Base-by-base conservation (phyloP, 805 yeast species). In the Saturnispora hagleri region DNA sequence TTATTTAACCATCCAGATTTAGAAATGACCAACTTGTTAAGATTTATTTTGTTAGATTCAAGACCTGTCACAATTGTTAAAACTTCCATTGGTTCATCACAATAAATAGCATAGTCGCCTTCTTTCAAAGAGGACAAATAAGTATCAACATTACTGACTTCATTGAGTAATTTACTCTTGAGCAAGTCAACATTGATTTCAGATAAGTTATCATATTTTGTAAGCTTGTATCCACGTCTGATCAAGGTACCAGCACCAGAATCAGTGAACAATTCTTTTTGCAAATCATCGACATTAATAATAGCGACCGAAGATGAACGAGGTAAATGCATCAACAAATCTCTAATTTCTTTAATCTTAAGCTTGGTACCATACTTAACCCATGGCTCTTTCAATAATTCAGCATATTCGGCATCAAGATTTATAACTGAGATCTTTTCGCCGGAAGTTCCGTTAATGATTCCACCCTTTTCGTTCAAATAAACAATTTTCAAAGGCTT, bases 211-310 rank as follows among this genome's bases (percentile, higher is more conserved):
- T 80, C 77, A 66, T 89, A 81, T 62, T 81, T 82, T 53, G 84
- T 68, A 58, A 93, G 76, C 71, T 88, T 89, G 73, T 91, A 88
- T 56, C 99, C 99, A 70, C 99, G 83, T 78, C 99, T 86, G 62
- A 93, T 89, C 73, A 93, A 77, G 45, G 99, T 93, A 65, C 99
- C 99, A 31, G 99, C 99, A 69, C 99, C 99, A 17, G 96, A 86
- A 69, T 93, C 99, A 41, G 99, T 93, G 72, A 93, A 93, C 64
- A 93, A 79, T 70, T 93, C 99, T 68, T 91, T 93, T 72, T 93
- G 98, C 63, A 93, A 77, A 67, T 93, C 97, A 62, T 87, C 80
- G 44, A 93, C 97, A 59, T 91, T 87, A 62, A 93, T 93, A 66
- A 93, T 93, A 43, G 99, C 99, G 47, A 93, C 99, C 4, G 97